These are phyloP conservation scores for Crithidia expoeki DNA, from an alignment of 208 protist species.

Conservation along the genomic window DNA sequence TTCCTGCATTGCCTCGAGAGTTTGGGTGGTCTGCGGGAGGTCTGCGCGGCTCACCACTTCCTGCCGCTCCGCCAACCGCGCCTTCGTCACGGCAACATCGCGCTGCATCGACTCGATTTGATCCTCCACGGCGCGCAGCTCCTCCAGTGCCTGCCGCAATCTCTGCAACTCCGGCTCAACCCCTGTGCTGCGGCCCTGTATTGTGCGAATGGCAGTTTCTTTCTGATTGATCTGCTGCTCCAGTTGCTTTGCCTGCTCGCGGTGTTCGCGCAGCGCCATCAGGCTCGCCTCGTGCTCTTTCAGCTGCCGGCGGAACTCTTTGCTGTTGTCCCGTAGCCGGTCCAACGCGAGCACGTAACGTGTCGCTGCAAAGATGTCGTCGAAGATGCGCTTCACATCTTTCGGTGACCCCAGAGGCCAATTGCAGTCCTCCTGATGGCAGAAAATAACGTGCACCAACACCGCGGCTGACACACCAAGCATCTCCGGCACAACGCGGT, in stretches of 20 bases:
- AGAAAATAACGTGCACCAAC: conserved; percentile 98
- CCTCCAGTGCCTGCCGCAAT: conserved; percentile 48
- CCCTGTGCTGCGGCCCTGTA: conserved; percentile 44
- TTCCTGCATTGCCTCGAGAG: conserved; percentile 60
- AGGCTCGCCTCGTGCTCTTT: conserved; percentile 85
- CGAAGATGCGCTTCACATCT: conserved; percentile 98
- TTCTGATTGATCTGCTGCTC: conserved; percentile 59
- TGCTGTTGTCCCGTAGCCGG: conserved; percentile 81
- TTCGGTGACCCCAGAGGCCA: conserved; percentile 95
- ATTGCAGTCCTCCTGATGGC: conserved; percentile 98
- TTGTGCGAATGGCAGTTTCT: conserved; percentile 48
- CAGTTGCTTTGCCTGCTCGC: conserved; percentile 77
- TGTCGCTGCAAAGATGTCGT: conserved; percentile 98
- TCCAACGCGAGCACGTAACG: conserved; percentile 93
- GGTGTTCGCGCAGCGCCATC: conserved; percentile 79
- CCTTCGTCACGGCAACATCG: conserved; percentile 65
- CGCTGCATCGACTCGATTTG: conserved; percentile 57
- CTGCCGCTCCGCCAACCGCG: conserved; percentile 70
- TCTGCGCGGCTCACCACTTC: conserved; percentile 39
- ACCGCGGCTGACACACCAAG: conserved; percentile 98
- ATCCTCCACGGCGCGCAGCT: conserved; percentile 56
- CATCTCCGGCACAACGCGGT: conserved; percentile 95
- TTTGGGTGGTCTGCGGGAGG: conserved; percentile 33
- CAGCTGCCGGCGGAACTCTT: conserved; percentile 80
- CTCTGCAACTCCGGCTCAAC: conserved; percentile 68